phyloP scores from a whole-genome alignment of 331 rosid species.

The Dryas integrifolia region DNA sequence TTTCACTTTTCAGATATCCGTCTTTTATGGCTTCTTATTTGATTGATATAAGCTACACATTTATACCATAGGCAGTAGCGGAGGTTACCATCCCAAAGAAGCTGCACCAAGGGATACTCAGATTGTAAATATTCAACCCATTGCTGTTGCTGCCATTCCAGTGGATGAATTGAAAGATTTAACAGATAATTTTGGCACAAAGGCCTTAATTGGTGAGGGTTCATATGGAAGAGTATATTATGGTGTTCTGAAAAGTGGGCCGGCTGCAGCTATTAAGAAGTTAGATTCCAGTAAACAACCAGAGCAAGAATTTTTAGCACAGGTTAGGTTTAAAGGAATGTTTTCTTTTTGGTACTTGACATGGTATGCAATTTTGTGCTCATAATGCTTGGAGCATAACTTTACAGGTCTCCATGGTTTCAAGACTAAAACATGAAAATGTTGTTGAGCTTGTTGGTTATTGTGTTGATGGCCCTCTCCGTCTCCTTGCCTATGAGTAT shows the following conservation, averaged over 20 bases:
- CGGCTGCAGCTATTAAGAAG: slow-evolving; percentile 62
- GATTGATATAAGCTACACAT: slow-evolving; percentile 5
- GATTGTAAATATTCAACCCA: slow-evolving; percentile 55
- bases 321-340: slow-evolving; percentile 40
- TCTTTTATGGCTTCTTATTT: slow-evolving; percentile 1
- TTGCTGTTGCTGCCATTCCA: slow-evolving; percentile 66
- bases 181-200: slow-evolving; percentile 72
- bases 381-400: not conserved
- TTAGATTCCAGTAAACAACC: slow-evolving; percentile 70
- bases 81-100: slow-evolving; percentile 46
- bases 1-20: not conserved
- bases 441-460: slow-evolving; percentile 65
- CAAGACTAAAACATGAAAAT: slow-evolving; percentile 72
- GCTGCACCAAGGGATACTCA: slow-evolving; percentile 39
- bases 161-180: slow-evolving; percentile 64
- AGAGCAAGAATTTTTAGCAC: slow-evolving; percentile 68
- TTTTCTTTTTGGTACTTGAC: not conserved
- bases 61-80: slow-evolving; percentile 47
- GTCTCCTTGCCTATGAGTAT: slow-evolving; percentile 67
- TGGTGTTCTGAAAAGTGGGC: slow-evolving; percentile 50
- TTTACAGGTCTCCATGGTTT: slow-evolving; percentile 66
- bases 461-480: slow-evolving; percentile 68
- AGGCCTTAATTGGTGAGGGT: slow-evolving; percentile 80
- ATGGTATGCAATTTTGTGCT: not conserved
- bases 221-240: slow-evolving; percentile 78